A percentile compares a stretch with the other conserved stretches of the same genome.
Conservation (phyloP, 148 eudicot species). For the Persicaria tinctoria region DNA sequence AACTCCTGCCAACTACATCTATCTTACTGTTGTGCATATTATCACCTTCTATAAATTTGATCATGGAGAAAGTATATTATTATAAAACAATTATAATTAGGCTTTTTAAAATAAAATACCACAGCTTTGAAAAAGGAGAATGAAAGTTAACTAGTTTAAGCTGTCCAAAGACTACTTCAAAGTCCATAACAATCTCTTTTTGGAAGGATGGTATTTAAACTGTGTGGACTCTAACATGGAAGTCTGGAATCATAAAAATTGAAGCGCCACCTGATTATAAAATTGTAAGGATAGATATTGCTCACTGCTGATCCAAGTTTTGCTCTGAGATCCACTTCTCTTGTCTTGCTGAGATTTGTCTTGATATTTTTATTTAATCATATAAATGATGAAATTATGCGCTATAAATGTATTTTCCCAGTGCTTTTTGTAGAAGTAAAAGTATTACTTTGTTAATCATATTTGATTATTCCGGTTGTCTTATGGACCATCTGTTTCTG, state of each 20-base stretch:
- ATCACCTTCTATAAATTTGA: neutral
- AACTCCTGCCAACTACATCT: neutral
- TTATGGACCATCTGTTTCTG: constrained; percentile 17
- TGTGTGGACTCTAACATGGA: neutral
- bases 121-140: neutral
- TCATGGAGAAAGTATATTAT: neutral
- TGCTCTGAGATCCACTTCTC: neutral
- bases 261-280: neutral
- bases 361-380: neutral
- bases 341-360: neutral
- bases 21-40: neutral
- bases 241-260: neutral
- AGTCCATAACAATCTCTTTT: neutral
- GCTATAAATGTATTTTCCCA: neutral
- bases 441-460: neutral
- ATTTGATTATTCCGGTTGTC: constrained; percentile 14
- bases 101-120: neutral
- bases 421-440: neutral
- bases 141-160: neutral
- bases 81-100: neutral
- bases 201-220: neutral
- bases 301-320: neutral
- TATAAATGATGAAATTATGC: neutral
- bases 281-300: neutral
- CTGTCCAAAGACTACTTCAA: neutral